Evolutionary conservation across 176 grass and related monocot species (phyloP).

Genomic region (Alopecurus myosuroides): DNA sequence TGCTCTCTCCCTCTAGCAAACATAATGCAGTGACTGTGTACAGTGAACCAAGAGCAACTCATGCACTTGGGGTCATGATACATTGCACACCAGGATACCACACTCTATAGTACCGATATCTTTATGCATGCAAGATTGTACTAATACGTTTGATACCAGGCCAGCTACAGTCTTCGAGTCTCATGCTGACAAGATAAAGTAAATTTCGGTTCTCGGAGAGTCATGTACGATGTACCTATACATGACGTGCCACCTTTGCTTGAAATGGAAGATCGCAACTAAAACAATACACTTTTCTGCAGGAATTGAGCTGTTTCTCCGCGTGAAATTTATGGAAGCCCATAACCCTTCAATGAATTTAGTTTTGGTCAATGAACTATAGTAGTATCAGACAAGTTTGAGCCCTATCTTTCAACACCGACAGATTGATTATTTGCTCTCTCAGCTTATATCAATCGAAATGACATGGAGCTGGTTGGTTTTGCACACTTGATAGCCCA

Average conservation of each 20-base stretch:
- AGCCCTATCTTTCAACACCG: not conserved
- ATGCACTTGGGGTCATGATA: not conserved
- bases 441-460: not conserved
- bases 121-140: not conserved
- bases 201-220: not conserved
- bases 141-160: not conserved
- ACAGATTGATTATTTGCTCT: not conserved
- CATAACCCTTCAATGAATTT: not conserved
- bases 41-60: constrained; percentile 8
- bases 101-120: not conserved
- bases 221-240: not conserved
- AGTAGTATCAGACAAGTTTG: not conserved
- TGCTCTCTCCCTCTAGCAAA: not conserved
- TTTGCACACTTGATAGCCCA: not conserved
- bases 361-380: not conserved
- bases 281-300: not conserved
- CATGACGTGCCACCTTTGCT: not conserved
- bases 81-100: not conserved
- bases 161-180: not conserved
- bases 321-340: not conserved
- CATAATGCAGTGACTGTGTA: not conserved
- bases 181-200: not conserved
- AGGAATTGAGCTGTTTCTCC: not conserved
- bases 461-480: not conserved
- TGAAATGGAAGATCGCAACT: not conserved